Evolutionary conservation across 495 filamentous ascomycete genomes (phyloP).

Genomic region (Rostrohypoxylon terebratum): DNA sequence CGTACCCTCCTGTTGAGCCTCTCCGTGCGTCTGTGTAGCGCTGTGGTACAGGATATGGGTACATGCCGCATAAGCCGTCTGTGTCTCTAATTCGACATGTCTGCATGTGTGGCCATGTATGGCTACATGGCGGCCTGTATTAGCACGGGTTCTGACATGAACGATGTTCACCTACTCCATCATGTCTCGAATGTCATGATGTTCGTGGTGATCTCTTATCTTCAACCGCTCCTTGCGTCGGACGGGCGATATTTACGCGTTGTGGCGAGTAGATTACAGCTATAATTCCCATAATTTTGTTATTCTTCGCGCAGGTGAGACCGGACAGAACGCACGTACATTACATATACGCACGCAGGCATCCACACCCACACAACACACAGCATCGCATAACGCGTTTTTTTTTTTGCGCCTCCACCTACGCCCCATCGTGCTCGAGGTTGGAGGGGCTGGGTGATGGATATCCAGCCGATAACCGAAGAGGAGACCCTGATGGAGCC

Average conservation of each 20-base stretch:
- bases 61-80: conserved; percentile 26
- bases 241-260: conserved; percentile 18
- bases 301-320: conserved; percentile 38
- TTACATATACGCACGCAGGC: conserved; percentile 28
- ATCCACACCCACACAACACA: conserved; percentile 14
- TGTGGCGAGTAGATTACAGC: conserved; percentile 28
- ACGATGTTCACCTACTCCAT: conserved; percentile 9
- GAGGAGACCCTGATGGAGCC: conserved; percentile 14
- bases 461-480: conserved; percentile 35
- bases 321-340: conserved; percentile 19
- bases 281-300: conserved; percentile 19
- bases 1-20: conserved; percentile 30
- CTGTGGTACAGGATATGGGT: conserved; percentile 14
- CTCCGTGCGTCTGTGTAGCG: neutral
- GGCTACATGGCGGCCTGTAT: neutral
- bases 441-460: conserved; percentile 24
- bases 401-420: conserved; percentile 23
- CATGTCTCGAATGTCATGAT: conserved; percentile 28
- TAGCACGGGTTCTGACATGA: conserved; percentile 17
- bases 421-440: conserved; percentile 14
- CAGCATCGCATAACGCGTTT: conserved; percentile 36
- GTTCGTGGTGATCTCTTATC: conserved; percentile 34
- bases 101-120: neutral
- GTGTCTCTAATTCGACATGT: conserved; percentile 25
- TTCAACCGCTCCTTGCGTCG: conserved; percentile 35